Base-by-base conservation (phyloP, 78 protist species). In the Emiliania huxleyi region DNA sequence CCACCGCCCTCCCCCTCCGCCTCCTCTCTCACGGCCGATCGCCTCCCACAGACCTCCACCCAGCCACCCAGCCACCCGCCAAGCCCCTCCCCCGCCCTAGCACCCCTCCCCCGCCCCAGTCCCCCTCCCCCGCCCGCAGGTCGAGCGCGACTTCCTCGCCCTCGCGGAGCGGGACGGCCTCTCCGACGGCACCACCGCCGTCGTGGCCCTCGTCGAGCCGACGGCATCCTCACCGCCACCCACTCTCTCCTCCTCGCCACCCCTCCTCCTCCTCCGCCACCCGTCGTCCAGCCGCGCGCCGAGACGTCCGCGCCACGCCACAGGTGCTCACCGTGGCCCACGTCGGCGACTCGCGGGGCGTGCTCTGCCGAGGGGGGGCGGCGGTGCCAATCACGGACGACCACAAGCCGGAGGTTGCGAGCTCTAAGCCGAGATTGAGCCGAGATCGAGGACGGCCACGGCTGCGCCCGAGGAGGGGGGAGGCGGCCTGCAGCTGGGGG, bases 341-440 rank as follows among this genome's bases (percentile, higher is more conserved):
- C 44, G 87, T 90, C 21, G 96, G 96, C 71, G 96, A 94, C 88
- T 88, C 96, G 69, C 92, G 96, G 35, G 91, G 90, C 19, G 91
- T 94, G 90, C 94, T 94, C 38, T 91, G 96, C 90, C 93, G 94
- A 1, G 94, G 77, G 29, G 91, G 93, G 40, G 42, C 15, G 52
- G 90, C 93, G 5, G 35, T 94, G 42, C 48, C 35, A 1, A 69
- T 94, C 48, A 48, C 89, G 25, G 37, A 55, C 44, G 95, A 94
- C 52, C 95, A 94, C 91, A 94, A 94, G 93, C 93, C 93, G 52
- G 71, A 79, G 37, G 21, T 55, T n/a, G n/a, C n/a, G n/a, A n/a
- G n/a, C n/a, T n/a, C n/a, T n/a, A n/a, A n/a, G n/a, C n/a, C n/a
- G n/a, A n/a, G n/a, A n/a, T n/a, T n/a, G n/a, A n/a, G n/a, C n/a